These are phyloP conservation scores for Ettlia oleoabundans DNA, from an alignment of 139 green algal species.

Conservation along the genomic window DNA sequence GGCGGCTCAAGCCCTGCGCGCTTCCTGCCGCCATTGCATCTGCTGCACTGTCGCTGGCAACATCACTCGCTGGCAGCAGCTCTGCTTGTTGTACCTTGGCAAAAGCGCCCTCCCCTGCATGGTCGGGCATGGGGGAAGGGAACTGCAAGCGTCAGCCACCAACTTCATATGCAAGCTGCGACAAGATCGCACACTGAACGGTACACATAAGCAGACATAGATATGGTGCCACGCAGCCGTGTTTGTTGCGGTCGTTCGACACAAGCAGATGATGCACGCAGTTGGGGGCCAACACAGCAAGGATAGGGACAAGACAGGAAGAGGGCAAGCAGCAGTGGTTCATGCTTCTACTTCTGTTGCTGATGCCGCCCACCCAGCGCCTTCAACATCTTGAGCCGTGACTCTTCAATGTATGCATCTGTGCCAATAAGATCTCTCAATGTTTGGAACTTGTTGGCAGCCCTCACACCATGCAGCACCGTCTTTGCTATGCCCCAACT, in stretches of 20 bases:
- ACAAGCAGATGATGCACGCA: neutral
- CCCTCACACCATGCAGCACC: slow-evolving; percentile 1
- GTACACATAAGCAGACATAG: neutral
- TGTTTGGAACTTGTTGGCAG: neutral
- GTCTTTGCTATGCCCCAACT: neutral
- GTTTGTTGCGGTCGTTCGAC: neutral
- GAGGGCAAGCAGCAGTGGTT: no score
- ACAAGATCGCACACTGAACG: neutral
- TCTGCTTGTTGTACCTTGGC: slow-evolving; percentile 30
- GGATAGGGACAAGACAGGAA: no score
- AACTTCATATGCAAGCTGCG: neutral
- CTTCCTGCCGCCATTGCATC: neutral
- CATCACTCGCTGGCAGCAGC: neutral
- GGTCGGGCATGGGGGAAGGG: neutral
- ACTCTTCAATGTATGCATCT: neutral
- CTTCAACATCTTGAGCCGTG: neutral
- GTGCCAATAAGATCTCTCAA: slow-evolving; percentile 9
- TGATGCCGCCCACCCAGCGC: neutral
- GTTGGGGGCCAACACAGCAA: no score
- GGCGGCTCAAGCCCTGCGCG: neutral
- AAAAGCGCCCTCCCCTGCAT: slow-evolving; percentile 39
- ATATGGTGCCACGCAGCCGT: neutral
- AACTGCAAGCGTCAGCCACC: neutral
- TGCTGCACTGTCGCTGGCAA: neutral
- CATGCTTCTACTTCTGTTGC: no score